phyloP scores from a whole-genome alignment of 495 filamentous ascomycete genomes.

The Neurospora terricola region DNA sequence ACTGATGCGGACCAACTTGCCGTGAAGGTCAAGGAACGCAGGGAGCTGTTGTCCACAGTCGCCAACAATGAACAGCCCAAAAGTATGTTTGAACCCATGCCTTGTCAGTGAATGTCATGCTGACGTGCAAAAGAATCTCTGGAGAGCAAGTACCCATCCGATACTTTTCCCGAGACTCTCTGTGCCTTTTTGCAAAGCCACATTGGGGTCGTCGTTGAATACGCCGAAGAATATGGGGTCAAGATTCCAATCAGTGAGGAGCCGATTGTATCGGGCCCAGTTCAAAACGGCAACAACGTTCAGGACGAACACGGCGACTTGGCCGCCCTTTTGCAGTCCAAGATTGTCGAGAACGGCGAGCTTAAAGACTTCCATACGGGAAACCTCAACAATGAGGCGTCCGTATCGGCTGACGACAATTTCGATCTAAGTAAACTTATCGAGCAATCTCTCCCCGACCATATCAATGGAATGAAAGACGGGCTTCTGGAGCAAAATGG shows the following conservation, averaged over 20 bases:
- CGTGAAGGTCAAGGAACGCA: conserved; percentile 49
- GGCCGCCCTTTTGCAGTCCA: conserved; percentile 18
- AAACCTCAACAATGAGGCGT: not conserved
- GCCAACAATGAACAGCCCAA: conserved; percentile 46
- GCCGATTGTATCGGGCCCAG: conserved; percentile 6
- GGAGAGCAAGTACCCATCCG: conserved; percentile 69
- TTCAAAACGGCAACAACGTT: conserved; percentile 5
- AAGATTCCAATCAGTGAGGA: conserved; percentile 27
- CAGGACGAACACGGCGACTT: conserved; percentile 23
- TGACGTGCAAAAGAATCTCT: conserved; percentile 38
- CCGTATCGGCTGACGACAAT: not conserved
- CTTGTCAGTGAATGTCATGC: not conserved
- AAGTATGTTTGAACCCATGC: conserved; percentile 19
- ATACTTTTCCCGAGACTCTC: conserved; percentile 65
- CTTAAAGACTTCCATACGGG: conserved; percentile 3
- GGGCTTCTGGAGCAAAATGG: not conserved
- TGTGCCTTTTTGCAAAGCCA: conserved; percentile 68
- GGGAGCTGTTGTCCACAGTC: conserved; percentile 53
- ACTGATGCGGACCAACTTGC: conserved; percentile 69
- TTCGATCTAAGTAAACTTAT: conserved; percentile 16
- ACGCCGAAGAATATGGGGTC: conserved; percentile 30
- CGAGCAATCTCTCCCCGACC: conserved; percentile 15
- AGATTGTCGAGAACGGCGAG: conserved; percentile 5
- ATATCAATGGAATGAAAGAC: conserved; percentile 6
- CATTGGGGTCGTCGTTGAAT: conserved; percentile 52